These are phyloP conservation scores for Nakataea oryzae DNA, from an alignment of 2,329 filamentous ascomycete species.

Conservation along the genomic window DNA sequence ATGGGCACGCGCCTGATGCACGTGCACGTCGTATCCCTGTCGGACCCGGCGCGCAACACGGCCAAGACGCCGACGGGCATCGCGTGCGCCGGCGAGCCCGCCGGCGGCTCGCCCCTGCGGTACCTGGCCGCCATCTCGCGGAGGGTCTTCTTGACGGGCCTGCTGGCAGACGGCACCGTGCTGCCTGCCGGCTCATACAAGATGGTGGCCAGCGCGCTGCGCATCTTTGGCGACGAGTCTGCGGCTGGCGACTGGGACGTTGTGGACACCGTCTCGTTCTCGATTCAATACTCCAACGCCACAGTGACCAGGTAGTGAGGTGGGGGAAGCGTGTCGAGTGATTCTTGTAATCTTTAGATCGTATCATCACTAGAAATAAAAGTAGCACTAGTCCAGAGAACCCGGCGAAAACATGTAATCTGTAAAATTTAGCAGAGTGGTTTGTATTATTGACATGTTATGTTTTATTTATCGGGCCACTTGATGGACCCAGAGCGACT, in stretches of 20 bases:
- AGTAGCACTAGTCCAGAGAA: too few species aligned
- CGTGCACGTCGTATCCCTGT: conserved; percentile 32
- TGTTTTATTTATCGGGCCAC: too few species aligned
- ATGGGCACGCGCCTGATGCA: conserved; percentile 34
- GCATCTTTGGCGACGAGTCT: conserved; percentile 15
- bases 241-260: conserved; percentile 15
- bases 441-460: too few species aligned
- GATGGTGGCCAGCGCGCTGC: conserved; percentile 16
- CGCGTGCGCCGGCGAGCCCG: conserved; percentile 30
- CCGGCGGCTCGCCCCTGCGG: conserved; percentile 5
- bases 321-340: too few species aligned
- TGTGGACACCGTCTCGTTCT: conserved; percentile 13
- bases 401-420: too few species aligned
- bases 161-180: conserved; percentile 14
- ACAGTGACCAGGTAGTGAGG: too few species aligned
- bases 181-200: conserved; percentile 16
- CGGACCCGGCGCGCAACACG: conserved; percentile 14
- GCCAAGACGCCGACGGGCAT: conserved; percentile 21
- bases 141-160: conserved; percentile 8
- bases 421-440: too few species aligned
- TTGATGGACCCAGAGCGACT: too few species aligned
- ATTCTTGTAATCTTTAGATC: too few species aligned
- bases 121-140: background rate
- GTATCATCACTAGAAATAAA: too few species aligned
- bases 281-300: conserved; percentile 1